Conservation (phyloP, 164 flowering plant species). For the Dillenia turbinata region DNA sequence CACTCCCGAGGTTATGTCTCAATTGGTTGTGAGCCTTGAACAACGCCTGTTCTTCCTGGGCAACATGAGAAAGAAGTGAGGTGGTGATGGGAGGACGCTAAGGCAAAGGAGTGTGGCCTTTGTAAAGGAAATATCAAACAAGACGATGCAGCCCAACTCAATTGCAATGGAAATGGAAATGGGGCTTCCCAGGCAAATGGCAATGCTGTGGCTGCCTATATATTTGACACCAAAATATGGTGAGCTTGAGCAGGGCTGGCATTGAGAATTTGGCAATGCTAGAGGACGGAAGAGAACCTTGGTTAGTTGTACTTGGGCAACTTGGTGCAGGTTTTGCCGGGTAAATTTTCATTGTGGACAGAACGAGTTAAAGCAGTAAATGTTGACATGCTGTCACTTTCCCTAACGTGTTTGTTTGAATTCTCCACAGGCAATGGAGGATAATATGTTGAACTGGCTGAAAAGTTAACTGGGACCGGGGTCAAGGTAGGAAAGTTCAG, state of each 20-base stretch:
- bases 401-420: background rate
- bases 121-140: slow-evolving; percentile 81
- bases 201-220: slow-evolving; percentile 33
- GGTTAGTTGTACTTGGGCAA: slow-evolving; percentile 95
- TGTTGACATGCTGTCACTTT: no score
- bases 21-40: slow-evolving; percentile 96
- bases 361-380: no score
- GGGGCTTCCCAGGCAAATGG: slow-evolving; percentile 31
- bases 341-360: slow-evolving; percentile 17
- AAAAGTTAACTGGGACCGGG: slow-evolving; percentile 59
- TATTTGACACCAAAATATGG: slow-evolving; percentile 52
- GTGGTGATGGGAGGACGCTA: slow-evolving; percentile 99
- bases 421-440: slow-evolving; percentile 73
- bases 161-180: slow-evolving; percentile 39
- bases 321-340: slow-evolving; percentile 99
- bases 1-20: slow-evolving; percentile 81
- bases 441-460: slow-evolving; percentile 68
- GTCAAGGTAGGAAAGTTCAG: slow-evolving; percentile 86
- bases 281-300: slow-evolving; percentile 65
- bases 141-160: slow-evolving; percentile 21
- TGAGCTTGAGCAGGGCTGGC: slow-evolving; percentile 62
- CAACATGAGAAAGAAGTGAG: slow-evolving; percentile 98
- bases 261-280: slow-evolving; percentile 66
- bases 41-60: slow-evolving; percentile 87
- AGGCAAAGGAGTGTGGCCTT: slow-evolving; percentile 95